Evolutionary conservation across 768 basidiomycete genomes (phyloP), one percentile per base, ranked within the genome.

Genomic region (Serendipita sp.): DNA sequence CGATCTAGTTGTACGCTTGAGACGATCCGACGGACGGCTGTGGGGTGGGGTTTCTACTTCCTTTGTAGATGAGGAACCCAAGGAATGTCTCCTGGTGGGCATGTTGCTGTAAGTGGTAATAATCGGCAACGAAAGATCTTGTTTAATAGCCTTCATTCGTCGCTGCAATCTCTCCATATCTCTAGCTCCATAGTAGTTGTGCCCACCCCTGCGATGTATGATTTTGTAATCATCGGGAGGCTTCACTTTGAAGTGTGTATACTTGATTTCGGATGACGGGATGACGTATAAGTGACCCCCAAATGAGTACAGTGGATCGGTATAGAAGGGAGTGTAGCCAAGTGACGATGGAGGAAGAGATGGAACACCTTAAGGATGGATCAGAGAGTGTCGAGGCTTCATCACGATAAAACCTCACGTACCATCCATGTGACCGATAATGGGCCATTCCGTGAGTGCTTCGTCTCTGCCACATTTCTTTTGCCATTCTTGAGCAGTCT

Each of bases 121-220:
- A 1, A 48, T 1, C 9, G 45, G 45, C n/a, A n/a, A 48, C 14
- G 34, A 20, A 24, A 62, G 26, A 71, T 70, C 61, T 74, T 70
- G 28, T 24, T 73, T 69, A 11, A 81, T 68, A 78, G 77, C 81
- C 13, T 67, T 63, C 62, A 79, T 72, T 60, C 79, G 73, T 11
- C 73, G 72, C 13, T 71, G 38, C 7, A 78, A 68, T 58, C 72
- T 73, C 66, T 84, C 81, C 68, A 81, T 72, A 67, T 83, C 79
- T 38, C 81, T 73, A 16, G 75, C 75, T 63, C 78, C 80, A 69
- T 83, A 83, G 68, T 84, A 85, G 65, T 82, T 82, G 69, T 85
- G 82, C 2, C 83, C 82, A 13, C 82, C 82, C 31, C 75, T 73
- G 22, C 81, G 80, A 62, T 62, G 63, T 42, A 28, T 34, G 24